phyloP scores from a whole-genome alignment of 331 rosid genomes.

The Malus hybrid region DNA sequence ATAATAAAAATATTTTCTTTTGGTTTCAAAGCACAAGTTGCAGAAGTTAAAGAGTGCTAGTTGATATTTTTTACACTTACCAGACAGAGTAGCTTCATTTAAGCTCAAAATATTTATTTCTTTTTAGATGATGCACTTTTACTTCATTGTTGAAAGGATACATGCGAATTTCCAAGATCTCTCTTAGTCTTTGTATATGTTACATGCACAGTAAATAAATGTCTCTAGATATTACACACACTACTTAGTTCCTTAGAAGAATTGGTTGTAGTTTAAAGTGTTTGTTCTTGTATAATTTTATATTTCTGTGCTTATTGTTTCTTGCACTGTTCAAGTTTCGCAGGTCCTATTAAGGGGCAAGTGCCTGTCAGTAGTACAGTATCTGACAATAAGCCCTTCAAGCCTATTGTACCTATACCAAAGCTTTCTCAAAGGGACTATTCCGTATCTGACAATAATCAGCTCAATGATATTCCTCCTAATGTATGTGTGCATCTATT shows the following conservation, averaged over 20 bases:
- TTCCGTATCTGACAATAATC: conserved; percentile 36
- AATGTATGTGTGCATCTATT: conserved; percentile 38
- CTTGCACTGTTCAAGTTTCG: conserved; percentile 98
- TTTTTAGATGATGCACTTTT: neutral
- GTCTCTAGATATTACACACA: neutral
- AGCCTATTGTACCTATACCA: conserved; percentile 36
- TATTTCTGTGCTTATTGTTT: conserved; percentile 79
- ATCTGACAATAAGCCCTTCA: conserved; percentile 56
- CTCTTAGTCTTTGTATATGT: neutral
- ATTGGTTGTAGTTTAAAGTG: conserved; percentile 7
- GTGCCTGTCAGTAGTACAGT: conserved; percentile 43
- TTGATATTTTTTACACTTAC: neutral
- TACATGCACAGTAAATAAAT: neutral
- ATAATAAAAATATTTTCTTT: neutral
- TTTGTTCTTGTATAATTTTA: conserved; percentile 18
- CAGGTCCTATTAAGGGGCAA: conserved; percentile 95
- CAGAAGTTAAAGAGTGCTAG: neutral
- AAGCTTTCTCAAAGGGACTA: conserved; percentile 49
- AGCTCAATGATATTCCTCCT: conserved; percentile 30
- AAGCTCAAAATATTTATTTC: neutral
- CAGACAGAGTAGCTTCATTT: neutral
- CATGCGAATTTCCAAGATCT: neutral
- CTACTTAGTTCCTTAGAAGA: neutral
- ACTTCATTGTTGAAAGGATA: neutral
- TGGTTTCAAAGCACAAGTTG: neutral